Conservation (phyloP, 2,329 filamentous ascomycete genomes). For the Xylaria sp. region DNA sequence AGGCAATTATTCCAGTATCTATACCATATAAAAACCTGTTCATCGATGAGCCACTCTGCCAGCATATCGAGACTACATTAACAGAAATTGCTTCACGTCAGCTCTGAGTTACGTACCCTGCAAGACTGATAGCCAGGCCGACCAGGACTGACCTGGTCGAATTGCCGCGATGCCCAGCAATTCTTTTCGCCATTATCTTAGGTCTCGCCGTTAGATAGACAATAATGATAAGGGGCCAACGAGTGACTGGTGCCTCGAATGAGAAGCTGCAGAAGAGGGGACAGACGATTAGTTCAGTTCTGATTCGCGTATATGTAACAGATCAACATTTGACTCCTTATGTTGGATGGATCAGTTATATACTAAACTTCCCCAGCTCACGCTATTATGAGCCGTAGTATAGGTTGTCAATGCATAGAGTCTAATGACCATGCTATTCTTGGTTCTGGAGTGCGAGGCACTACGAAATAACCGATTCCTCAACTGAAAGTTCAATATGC, state of each 20-base stretch:
- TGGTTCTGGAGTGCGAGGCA: constrained; percentile 1
- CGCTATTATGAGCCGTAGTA: not conserved
- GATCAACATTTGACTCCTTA: not conserved
- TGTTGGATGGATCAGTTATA: constrained; percentile 6
- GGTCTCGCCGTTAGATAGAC: not conserved
- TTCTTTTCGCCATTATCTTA: constrained; percentile 19
- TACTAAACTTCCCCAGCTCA: constrained; percentile 3
- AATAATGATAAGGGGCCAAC: not conserved
- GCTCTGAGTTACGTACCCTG: constrained; percentile 22
- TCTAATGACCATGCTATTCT: not conserved
- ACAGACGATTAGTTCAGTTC: not conserved
- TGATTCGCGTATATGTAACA: not conserved
- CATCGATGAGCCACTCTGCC: not conserved
- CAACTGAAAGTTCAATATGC: not conserved
- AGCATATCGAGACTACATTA: not conserved
- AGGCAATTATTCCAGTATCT: constrained; percentile 36
- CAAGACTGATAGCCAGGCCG: constrained; percentile 27
- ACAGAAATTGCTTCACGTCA: not conserved
- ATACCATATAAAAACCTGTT: constrained; percentile 33
- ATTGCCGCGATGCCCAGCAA: constrained; percentile 30
- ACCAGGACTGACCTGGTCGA: constrained; percentile 30
- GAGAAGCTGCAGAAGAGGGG: not conserved
- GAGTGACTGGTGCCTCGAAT: constrained; percentile 10
- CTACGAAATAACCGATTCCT: not conserved
- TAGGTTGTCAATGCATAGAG: not conserved